Percentiles rank a stretch among this genome's conserved stretches.
Conservation (phyloP, 371 early-diverging fungal species). For the Lichtheimia ramosa region DNA sequence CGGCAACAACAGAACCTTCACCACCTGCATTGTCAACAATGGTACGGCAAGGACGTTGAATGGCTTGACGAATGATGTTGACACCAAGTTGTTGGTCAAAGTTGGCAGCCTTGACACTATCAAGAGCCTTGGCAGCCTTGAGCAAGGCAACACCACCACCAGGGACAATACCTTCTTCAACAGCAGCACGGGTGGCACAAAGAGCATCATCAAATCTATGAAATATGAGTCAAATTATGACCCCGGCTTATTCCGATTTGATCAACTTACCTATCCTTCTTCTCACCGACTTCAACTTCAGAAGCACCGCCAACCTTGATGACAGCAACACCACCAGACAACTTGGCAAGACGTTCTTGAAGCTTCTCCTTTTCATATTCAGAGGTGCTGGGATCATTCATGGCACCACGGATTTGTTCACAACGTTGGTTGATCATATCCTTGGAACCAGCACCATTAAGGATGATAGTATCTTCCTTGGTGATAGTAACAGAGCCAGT, state of each 20-base stretch:
- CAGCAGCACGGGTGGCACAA: conserved; percentile 98
- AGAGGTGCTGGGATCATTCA: conserved; percentile 76
- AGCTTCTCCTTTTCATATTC: conserved; percentile 98
- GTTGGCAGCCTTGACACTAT: conserved; percentile 81
- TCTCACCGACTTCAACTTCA: conserved; percentile 98
- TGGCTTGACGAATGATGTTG: conserved; percentile 91
- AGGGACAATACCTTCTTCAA: conserved; percentile 98
- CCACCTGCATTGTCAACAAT: conserved; percentile 97
- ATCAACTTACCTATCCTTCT: conserved; percentile 84
- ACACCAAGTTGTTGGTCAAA: conserved; percentile 98
- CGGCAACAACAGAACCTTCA: conserved; percentile 95
- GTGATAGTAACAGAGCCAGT: conserved; percentile 89
- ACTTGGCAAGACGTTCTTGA: conserved; percentile 97
- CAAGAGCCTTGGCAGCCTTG: conserved; percentile 85
- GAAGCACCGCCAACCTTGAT: conserved; percentile 96
- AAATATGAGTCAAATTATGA: not conserved
- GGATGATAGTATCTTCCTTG: conserved; percentile 97
- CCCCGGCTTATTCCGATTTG: not conserved
- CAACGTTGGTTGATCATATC: conserved; percentile 88
- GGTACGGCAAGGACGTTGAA: conserved; percentile 89
- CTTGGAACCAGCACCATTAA: conserved; percentile 92
- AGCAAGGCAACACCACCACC: conserved; percentile 97
- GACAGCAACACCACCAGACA: conserved; percentile 97
- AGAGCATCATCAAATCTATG: conserved; percentile 90
- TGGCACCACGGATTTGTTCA: conserved; percentile 93